phyloP scores from a whole-genome alignment of 2,329 filamentous ascomycete species.

The Paecilomyces formosus region DNA sequence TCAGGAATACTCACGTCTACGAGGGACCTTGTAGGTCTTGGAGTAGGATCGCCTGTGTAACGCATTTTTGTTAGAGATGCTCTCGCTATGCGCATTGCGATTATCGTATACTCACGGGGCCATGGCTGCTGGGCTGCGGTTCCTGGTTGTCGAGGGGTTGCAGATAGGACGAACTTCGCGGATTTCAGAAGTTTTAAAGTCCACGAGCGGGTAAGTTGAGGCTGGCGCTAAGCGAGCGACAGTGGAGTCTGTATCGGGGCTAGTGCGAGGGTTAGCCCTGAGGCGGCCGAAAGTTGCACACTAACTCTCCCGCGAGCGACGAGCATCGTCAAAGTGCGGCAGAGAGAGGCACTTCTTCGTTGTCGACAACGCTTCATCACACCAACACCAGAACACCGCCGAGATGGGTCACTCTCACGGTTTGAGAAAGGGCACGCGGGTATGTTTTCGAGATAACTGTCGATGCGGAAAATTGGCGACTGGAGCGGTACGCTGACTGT shows the following conservation, averaged over 20 bases:
- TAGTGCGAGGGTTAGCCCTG: slow-evolving; percentile 17
- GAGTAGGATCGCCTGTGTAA: slow-evolving; percentile 64
- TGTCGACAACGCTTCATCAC: slow-evolving; percentile 30
- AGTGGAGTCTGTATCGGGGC: slow-evolving; percentile 12
- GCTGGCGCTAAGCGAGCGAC: slow-evolving; percentile 14
- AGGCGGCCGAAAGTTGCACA: slow-evolving; percentile 14
- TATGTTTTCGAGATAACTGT: slow-evolving; percentile 41
- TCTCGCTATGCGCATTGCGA: slow-evolving; percentile 27
- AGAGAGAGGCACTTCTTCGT: slow-evolving; percentile 21
- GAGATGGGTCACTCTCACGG: slow-evolving; percentile 81
- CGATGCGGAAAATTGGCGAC: neutral
- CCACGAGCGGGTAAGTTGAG: slow-evolving; percentile 12
- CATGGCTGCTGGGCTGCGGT: slow-evolving; percentile 35
- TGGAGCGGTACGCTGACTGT: slow-evolving; percentile 24
- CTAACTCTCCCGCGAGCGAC: slow-evolving; percentile 14
- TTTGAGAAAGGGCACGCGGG: slow-evolving; percentile 79
- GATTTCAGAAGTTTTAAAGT: slow-evolving; percentile 12
- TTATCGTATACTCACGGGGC: slow-evolving; percentile 33
- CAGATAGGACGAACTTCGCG: slow-evolving; percentile 20
- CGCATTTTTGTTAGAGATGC: slow-evolving; percentile 19
- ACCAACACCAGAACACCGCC: slow-evolving; percentile 44
- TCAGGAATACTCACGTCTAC: slow-evolving; percentile 56
- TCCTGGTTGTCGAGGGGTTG: slow-evolving; percentile 30
- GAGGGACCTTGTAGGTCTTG: slow-evolving; percentile 99
- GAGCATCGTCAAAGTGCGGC: slow-evolving; percentile 16